A percentile compares a stretch with the other conserved stretches of the same genome.
Conservation (phyloP, 225 moss, liverwort and hornwort species). For the Takakia lepidozioides region DNA sequence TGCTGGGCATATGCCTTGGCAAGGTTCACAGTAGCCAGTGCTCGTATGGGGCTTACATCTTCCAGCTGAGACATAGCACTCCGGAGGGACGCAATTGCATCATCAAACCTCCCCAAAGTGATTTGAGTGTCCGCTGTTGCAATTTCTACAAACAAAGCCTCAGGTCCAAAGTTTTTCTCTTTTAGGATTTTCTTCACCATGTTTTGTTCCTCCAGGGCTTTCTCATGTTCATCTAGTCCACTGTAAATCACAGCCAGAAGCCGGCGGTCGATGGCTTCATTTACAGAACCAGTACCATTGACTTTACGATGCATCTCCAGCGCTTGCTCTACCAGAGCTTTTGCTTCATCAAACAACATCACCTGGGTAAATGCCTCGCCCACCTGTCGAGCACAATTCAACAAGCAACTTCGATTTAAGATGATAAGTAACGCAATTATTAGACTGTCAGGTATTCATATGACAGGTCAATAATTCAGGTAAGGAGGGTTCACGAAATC, state of each 20-base stretch:
- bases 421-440: no score
- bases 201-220: conserved; percentile 67
- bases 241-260: conserved; percentile 73
- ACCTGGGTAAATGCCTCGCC: conserved; percentile 80
- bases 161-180: conserved; percentile 40
- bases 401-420: no score
- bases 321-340: conserved; percentile 47
- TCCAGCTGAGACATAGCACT: conserved; percentile 55
- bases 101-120: conserved; percentile 78
- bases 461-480: no score
- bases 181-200: conserved; percentile 59
- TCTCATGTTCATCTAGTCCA: conserved; percentile 82
- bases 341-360: conserved; percentile 79
- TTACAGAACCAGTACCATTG: conserved; percentile 54
- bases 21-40: conserved; percentile 74
- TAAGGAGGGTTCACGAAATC: no score
- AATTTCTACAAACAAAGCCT: conserved; percentile 84
- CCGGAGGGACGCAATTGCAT: conserved; percentile 71
- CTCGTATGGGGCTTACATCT: conserved; percentile 57
- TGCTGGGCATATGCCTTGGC: conserved; percentile 68
- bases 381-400: conserved; percentile 33
- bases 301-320: conserved; percentile 59
- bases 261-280: conserved; percentile 85
- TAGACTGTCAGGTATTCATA: no score
- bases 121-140: conserved; percentile 85